phyloP scores from a whole-genome alignment of 2,329 filamentous ascomycete genomes.

The Emmonsiellopsis sp. region DNA sequence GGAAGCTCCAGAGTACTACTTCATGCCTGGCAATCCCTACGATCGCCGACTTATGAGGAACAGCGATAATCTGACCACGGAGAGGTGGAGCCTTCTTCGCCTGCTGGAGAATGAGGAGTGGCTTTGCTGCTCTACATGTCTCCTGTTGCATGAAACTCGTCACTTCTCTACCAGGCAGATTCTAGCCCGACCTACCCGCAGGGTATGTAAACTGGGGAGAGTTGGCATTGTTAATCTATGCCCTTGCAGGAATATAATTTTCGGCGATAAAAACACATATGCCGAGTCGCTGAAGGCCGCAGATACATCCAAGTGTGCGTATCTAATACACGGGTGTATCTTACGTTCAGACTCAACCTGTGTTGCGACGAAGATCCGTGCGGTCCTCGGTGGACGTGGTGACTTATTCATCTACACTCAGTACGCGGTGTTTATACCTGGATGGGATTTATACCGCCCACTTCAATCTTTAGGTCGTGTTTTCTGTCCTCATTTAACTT shows the following conservation, averaged over 20 bases:
- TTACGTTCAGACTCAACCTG: not conserved
- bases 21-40: not conserved
- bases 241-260: not conserved
- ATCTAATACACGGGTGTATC: not conserved
- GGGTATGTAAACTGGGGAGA: not conserved
- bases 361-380: not conserved
- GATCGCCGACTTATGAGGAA: not conserved
- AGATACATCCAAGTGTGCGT: not conserved
- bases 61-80: not conserved
- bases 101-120: constrained; percentile 1
- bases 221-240: constrained; percentile 1
- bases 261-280: not conserved
- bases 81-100: constrained; percentile 1
- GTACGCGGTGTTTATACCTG: not conserved
- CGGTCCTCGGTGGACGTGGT: not conserved
- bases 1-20: not conserved
- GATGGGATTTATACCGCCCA: not conserved
- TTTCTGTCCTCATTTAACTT: not conserved
- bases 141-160: not conserved
- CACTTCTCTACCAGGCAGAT: not conserved
- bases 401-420: not conserved
- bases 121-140: not conserved
- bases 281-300: not conserved
- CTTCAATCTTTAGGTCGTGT: not conserved
- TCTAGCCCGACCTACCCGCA: not conserved